Conservation (phyloP, 2,329 filamentous ascomycete species). For the Blastomyces emzantsi region DNA sequence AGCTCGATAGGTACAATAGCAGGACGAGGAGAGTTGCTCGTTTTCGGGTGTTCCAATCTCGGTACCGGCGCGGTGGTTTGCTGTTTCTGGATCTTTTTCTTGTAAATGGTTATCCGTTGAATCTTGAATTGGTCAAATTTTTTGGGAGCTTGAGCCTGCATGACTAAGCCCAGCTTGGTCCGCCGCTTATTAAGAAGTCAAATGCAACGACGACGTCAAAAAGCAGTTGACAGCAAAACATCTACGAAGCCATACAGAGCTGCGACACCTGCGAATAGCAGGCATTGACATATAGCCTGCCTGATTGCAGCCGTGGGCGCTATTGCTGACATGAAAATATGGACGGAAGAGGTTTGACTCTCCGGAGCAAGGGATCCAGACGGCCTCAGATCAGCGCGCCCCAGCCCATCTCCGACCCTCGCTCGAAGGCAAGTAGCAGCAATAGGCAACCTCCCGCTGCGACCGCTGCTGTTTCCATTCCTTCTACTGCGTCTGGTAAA, state of each 20-base stretch:
- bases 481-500: slow-evolving; percentile 17
- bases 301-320: not conserved
- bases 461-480: slow-evolving; percentile 27
- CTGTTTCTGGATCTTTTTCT: not conserved
- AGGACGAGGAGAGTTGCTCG: no score
- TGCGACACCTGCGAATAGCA: not conserved
- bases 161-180: not conserved
- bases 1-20: not conserved
- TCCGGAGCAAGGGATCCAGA: slow-evolving; percentile 50
- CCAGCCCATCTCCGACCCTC: slow-evolving; percentile 43
- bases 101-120: not conserved
- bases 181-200: not conserved
- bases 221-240: not conserved
- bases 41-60: not conserved
- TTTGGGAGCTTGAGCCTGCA: not conserved
- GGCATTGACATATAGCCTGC: not conserved
- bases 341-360: slow-evolving; percentile 51
- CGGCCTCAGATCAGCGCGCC: slow-evolving; percentile 52
- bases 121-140: not conserved
- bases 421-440: slow-evolving; percentile 13
- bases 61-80: not conserved
- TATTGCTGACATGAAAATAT: slow-evolving; percentile 27
- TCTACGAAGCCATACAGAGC: not conserved
- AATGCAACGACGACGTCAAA: not conserved
- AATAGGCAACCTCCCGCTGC: slow-evolving; percentile 21